phyloP scores from a whole-genome alignment of 2,329 filamentous ascomycete species.

The Onygena corvina region DNA sequence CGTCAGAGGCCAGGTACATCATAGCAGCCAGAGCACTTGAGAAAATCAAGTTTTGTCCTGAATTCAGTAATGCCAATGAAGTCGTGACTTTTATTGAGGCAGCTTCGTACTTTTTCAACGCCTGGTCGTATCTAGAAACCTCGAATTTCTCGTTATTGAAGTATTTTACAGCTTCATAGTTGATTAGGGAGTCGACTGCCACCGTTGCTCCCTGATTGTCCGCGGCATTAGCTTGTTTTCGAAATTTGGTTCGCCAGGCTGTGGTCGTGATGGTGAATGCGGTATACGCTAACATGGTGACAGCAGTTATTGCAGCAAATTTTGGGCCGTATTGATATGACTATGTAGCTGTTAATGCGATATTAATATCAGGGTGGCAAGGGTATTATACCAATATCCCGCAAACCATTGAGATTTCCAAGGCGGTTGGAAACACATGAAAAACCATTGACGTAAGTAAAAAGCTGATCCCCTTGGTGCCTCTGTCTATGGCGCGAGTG shows the following conservation, averaged over 20 bases:
- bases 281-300: constrained; percentile 87
- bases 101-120: constrained; percentile 74
- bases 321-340: constrained; percentile 89
- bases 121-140: constrained; percentile 77
- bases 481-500: constrained; percentile 86
- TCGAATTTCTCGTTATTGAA: constrained; percentile 99
- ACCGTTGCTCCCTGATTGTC: constrained; percentile 94
- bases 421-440: constrained; percentile 80
- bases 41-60: constrained; percentile 94
- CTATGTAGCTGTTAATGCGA: constrained; percentile 23
- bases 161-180: constrained; percentile 98
- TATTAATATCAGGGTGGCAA: not conserved
- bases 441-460: constrained; percentile 96
- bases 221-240: constrained; percentile 86
- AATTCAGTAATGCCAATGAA: constrained; percentile 83
- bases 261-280: constrained; percentile 97
- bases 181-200: constrained; percentile 91
- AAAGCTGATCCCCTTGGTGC: constrained; percentile 97
- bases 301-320: constrained; percentile 79
- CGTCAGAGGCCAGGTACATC: constrained; percentile 94
- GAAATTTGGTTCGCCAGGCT: constrained; percentile 92
- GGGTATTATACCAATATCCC: constrained; percentile 56
- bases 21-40: constrained; percentile 84
- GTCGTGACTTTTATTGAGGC: constrained; percentile 96
- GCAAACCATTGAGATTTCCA: constrained; percentile 92